phyloP scores from a whole-genome alignment of 768 basidiomycete genomes.

The Tricholoma sp. region DNA sequence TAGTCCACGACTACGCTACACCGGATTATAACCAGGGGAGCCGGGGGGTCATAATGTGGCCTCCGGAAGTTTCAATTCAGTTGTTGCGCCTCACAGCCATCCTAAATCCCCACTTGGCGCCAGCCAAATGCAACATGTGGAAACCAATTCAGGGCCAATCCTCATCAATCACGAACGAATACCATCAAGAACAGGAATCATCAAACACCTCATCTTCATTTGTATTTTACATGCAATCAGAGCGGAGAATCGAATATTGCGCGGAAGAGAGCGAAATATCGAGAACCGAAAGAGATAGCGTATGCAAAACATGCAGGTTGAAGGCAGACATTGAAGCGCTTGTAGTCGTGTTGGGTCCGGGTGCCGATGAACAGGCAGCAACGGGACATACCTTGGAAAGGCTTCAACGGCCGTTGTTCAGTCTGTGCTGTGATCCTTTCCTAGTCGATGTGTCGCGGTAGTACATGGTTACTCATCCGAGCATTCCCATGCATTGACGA shows the following conservation, averaged over 20 bases:
- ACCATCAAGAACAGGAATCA: background rate
- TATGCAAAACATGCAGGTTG: no score
- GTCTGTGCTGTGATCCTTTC: background rate
- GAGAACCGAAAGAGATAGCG: no score
- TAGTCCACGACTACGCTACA: slow-evolving; percentile 14
- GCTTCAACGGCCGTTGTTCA: background rate
- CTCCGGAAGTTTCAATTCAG: background rate
- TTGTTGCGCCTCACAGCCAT: background rate
- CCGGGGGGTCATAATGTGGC: background rate
- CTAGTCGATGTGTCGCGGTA: no score
- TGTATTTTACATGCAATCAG: background rate
- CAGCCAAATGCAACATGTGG: no score
- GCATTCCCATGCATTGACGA: no score
- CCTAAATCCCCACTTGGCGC: no score
- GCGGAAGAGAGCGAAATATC: no score
- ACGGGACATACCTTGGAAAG: no score
- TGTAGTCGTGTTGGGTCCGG: no score
- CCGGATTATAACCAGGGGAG: slow-evolving; percentile 1
- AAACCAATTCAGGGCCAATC: background rate
- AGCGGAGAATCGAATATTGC: background rate
- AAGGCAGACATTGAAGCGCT: no score
- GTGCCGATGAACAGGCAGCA: no score
- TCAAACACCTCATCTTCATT: background rate
- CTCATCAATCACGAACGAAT: background rate
- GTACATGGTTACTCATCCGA: no score